phyloP scores from a whole-genome alignment of 2,329 filamentous ascomycete species.

The Amauroascus niger region DNA sequence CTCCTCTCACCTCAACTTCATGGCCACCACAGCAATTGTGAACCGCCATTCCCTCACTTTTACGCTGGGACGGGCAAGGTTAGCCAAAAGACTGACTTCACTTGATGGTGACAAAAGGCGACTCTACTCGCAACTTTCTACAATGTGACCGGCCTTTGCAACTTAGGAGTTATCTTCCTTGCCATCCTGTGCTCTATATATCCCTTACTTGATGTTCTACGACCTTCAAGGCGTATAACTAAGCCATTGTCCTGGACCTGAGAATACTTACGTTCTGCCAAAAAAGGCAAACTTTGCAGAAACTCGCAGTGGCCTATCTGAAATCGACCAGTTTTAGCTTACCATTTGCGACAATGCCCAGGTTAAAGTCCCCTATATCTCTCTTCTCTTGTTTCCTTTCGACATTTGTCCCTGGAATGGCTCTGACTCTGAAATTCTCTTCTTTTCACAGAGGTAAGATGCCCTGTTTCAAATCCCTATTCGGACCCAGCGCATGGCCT shows the following conservation, averaged over 20 bases:
- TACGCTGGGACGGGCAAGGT: not conserved
- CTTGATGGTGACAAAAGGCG: no score
- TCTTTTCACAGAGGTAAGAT: conserved; percentile 15
- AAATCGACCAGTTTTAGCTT: no score
- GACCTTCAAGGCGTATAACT: not conserved
- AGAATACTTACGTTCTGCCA: not conserved
- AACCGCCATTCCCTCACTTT: not conserved
- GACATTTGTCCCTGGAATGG: not conserved
- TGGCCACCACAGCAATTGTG: not conserved
- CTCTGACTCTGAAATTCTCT: conserved; percentile 11
- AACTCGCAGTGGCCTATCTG: no score
- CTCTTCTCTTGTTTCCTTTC: not conserved
- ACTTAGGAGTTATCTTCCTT: no score
- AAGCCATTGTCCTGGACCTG: not conserved
- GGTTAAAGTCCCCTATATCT: not conserved
- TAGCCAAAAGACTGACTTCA: no score
- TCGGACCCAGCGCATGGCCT: not conserved
- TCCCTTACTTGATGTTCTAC: not conserved
- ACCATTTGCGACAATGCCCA: not conserved
- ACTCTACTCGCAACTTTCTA: not conserved
- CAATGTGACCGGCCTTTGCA: not conserved
- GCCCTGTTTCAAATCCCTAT: not conserved
- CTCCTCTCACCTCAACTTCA: not conserved
- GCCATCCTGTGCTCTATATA: not conserved
- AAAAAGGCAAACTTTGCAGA: not conserved